These are phyloP conservation scores for Berkeleyomyces basicola DNA, from an alignment of 2,329 filamentous ascomycete genomes.

Conservation along the genomic window DNA sequence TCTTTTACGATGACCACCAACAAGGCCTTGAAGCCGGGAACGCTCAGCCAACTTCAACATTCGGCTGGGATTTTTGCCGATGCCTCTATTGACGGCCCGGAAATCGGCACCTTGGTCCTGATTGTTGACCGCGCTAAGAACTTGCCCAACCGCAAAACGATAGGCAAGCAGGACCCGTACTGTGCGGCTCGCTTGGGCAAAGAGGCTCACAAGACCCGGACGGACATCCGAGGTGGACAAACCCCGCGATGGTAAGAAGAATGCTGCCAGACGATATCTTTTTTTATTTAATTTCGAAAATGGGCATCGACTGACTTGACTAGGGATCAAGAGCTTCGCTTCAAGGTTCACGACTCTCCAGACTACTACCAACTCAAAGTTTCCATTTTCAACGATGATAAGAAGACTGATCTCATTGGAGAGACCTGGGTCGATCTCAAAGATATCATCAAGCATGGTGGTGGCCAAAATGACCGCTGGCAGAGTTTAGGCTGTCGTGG, in stretches of 20 bases:
- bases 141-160: slow-evolving; percentile 86
- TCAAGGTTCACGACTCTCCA: slow-evolving; percentile 86
- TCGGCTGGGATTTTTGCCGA: slow-evolving; percentile 89
- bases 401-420: slow-evolving; percentile 90
- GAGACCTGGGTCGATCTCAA: slow-evolving; percentile 80
- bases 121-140: slow-evolving; percentile 95
- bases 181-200: slow-evolving; percentile 88
- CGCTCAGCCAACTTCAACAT: slow-evolving; percentile 46
- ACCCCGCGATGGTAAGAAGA: slow-evolving; percentile 71
- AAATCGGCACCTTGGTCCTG: slow-evolving; percentile 82
- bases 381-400: slow-evolving; percentile 95
- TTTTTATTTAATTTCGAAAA: too few relatives aligned
- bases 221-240: slow-evolving; percentile 84
- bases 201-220: slow-evolving; percentile 92
- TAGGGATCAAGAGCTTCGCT: slow-evolving; percentile 96
- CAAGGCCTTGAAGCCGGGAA: slow-evolving; percentile 34
- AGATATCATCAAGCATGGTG: slow-evolving; percentile 65
- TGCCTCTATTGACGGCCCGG: slow-evolving; percentile 80
- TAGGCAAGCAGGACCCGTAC: slow-evolving; percentile 97
- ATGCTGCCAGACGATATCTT: slow-evolving; percentile 13
- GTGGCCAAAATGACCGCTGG: slow-evolving; percentile 90
- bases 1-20: slow-evolving; percentile 26
- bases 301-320: not conserved
- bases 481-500: slow-evolving; percentile 73
- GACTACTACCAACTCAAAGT: slow-evolving; percentile 95